Percentiles rank a stretch among this genome's conserved stretches.
Conservation (phyloP, 2,329 filamentous ascomycete genomes). For the Arthroderma uncinatum region DNA sequence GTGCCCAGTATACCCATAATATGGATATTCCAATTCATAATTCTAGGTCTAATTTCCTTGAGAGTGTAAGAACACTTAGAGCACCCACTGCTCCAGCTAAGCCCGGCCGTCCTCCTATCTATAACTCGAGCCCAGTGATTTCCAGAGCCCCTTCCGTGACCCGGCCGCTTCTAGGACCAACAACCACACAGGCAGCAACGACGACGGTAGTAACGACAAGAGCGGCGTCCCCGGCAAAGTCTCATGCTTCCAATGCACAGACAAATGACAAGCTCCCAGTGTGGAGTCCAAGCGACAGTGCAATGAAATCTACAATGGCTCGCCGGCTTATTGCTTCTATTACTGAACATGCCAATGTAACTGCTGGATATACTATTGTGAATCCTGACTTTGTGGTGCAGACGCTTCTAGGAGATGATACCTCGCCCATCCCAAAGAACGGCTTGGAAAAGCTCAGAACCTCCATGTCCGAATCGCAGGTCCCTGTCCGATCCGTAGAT, state of each 20-base stretch:
- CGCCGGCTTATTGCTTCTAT: conserved; percentile 34
- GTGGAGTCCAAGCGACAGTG: conserved; percentile 8
- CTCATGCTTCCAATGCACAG: neutral
- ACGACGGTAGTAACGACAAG: conserved; percentile 14
- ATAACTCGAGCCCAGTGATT: conserved; percentile 18
- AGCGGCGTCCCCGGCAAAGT: neutral
- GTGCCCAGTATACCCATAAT: conserved; percentile 82
- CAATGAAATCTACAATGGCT: conserved; percentile 18
- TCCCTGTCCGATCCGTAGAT: conserved; percentile 30
- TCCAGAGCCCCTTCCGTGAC: conserved; percentile 13
- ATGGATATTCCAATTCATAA: conserved; percentile 41
- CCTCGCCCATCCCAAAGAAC: conserved; percentile 30
- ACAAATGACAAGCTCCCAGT: neutral
- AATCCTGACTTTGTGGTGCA: conserved; percentile 35
- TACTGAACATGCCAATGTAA: conserved; percentile 36
- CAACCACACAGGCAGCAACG: conserved; percentile 5
- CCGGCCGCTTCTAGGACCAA: conserved; percentile 2
- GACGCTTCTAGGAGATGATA: conserved; percentile 32
- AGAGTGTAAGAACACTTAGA: conserved; percentile 35
- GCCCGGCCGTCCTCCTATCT: conserved; percentile 20
- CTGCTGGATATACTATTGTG: conserved; percentile 35
- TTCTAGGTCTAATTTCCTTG: conserved; percentile 40
- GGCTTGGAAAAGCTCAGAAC: conserved; percentile 34
- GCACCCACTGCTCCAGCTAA: conserved; percentile 19
- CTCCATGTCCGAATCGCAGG: conserved; percentile 35